Percentiles rank a stretch among this genome's conserved stretches.
phyloP scores from a whole-genome alignment of 148 eudicot genomes.

The Gaultheria prostrata region DNA sequence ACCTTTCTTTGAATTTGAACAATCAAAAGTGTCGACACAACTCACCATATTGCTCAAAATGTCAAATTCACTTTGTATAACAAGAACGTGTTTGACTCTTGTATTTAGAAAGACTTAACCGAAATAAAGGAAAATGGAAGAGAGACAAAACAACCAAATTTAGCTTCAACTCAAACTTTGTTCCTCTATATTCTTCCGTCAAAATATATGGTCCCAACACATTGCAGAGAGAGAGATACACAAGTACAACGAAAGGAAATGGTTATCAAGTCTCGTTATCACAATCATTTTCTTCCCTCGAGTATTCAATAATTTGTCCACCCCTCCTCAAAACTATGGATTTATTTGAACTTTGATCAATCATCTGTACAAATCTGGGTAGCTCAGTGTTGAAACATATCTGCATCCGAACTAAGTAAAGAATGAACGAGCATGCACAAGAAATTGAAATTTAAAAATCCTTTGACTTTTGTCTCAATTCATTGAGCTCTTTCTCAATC shows the following conservation, averaged over 20 bases:
- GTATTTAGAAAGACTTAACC: background rate
- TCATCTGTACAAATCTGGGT: background rate
- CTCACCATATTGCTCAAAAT: background rate
- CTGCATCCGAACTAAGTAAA: background rate
- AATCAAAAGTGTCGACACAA: background rate
- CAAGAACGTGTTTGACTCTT: background rate
- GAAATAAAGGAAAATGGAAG: background rate
- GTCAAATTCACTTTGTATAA: background rate
- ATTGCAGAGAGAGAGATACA: background rate
- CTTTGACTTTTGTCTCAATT: slow-evolving; percentile 2
- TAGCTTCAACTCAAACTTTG: background rate
- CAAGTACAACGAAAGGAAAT: background rate
- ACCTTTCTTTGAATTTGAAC: background rate
- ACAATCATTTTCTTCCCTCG: background rate
- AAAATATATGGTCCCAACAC: background rate
- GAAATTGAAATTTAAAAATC: background rate
- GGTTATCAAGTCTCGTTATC: background rate
- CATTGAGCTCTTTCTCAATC: slow-evolving; percentile 3
- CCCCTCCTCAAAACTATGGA: background rate
- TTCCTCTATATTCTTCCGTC: background rate
- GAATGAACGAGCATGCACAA: background rate
- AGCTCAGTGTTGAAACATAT: background rate
- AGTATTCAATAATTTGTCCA: background rate
- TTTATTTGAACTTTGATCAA: background rate
- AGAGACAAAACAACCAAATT: background rate